Percentiles rank a stretch among this genome's conserved stretches.
Evolutionary conservation across 805 yeast genomes (phyloP).

Genomic region (Jamesozyma rosinii): DNA sequence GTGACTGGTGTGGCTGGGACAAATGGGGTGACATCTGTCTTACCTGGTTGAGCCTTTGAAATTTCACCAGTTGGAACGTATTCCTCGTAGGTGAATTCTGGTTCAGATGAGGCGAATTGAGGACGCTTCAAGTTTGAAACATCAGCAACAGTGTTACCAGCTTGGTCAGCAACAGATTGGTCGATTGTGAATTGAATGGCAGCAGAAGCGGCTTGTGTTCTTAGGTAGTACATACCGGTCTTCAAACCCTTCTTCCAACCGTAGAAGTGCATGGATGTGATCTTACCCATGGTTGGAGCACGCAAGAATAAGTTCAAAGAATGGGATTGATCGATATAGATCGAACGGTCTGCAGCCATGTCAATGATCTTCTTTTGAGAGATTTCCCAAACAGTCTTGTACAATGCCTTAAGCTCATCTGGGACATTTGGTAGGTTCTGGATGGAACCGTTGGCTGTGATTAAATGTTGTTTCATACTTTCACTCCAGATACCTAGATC

Average conservation of each 20-base stretch:
- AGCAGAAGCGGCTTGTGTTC: slow-evolving; percentile 95
- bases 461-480: slow-evolving; percentile 65
- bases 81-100: slow-evolving; percentile 8
- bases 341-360: slow-evolving; percentile 73
- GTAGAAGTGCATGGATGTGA: slow-evolving; percentile 96
- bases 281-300: slow-evolving; percentile 90
- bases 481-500: slow-evolving; percentile 78
- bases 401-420: slow-evolving; percentile 59
- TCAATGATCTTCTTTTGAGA: slow-evolving; percentile 79
- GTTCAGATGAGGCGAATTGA: slow-evolving; percentile 24
- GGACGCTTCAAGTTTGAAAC: slow-evolving; percentile 33
- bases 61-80: slow-evolving; percentile 8
- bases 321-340: slow-evolving; percentile 86
- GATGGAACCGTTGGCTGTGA: slow-evolving; percentile 76
- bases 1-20: not conserved
- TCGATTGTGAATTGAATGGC: slow-evolving; percentile 89
- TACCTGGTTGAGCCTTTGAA: slow-evolving; percentile 9
- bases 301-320: slow-evolving; percentile 80
- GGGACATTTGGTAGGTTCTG: slow-evolving; percentile 72
- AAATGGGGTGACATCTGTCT: slow-evolving; percentile 1
- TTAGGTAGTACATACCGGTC: slow-evolving; percentile 96
- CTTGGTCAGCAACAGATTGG: slow-evolving; percentile 86
- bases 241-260: slow-evolving; percentile 98
- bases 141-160: slow-evolving; percentile 45
- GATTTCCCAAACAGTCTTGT: slow-evolving; percentile 95